phyloP scores from a whole-genome alignment of 2,329 filamentous ascomycete genomes.

The Aspergillus japonicus region DNA sequence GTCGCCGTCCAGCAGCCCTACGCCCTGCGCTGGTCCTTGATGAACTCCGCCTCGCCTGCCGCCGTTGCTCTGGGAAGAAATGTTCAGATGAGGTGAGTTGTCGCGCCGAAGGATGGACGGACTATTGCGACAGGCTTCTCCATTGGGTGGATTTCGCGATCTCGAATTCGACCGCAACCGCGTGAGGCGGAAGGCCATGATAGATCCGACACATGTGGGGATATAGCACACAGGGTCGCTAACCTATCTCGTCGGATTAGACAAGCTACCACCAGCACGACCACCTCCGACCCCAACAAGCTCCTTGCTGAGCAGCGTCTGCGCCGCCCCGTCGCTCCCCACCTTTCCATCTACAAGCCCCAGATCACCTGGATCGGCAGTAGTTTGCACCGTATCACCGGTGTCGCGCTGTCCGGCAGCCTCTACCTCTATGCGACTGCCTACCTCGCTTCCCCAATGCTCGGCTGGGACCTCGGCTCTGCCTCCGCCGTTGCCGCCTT shows the following conservation, averaged over 20 bases:
- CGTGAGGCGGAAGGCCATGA: neutral
- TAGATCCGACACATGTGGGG: neutral
- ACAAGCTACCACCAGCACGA: conserved; percentile 31
- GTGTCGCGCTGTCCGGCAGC: conserved; percentile 65
- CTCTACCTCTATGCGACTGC: conserved; percentile 78
- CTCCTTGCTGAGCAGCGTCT: conserved; percentile 81
- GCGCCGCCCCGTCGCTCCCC: conserved; percentile 77
- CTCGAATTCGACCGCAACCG: neutral
- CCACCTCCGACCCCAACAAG: conserved; percentile 36
- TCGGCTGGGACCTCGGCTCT: conserved; percentile 69
- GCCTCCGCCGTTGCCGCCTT: conserved; percentile 64
- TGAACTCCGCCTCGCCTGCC: conserved; percentile 44
- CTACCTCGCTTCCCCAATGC: conserved; percentile 75
- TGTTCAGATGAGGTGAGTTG: conserved; percentile 46
- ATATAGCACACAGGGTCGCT: conserved; percentile 6
- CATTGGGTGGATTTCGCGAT: neutral
- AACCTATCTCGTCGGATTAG: conserved; percentile 18
- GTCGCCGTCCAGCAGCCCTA: conserved; percentile 48
- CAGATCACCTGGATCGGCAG: conserved; percentile 82
- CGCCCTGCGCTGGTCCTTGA: conserved; percentile 42
- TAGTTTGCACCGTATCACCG: conserved; percentile 81
- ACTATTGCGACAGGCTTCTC: neutral
- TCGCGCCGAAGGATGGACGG: neutral
- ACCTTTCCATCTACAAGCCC: conserved; percentile 80
- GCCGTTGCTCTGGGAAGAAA: conserved; percentile 45